Percentiles rank a stretch among this genome's conserved stretches.
phyloP scores from a whole-genome alignment of 257 asterid genomes.

The Solanum stenotomum region DNA sequence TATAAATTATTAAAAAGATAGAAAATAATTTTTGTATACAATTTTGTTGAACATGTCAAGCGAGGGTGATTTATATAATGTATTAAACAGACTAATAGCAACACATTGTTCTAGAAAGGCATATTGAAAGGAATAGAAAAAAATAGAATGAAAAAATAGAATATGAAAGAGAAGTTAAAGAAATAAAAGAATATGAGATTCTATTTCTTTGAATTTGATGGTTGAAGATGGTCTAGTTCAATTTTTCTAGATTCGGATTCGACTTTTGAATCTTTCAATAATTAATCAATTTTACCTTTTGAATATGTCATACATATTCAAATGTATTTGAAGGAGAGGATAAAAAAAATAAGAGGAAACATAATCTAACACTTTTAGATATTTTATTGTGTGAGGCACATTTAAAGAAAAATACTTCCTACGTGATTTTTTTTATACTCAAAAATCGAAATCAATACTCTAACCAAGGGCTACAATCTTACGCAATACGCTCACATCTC shows the following conservation, averaged over 20 bases:
- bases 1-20: not conserved
- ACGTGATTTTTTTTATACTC: not conserved
- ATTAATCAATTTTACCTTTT: not conserved
- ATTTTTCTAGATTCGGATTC: not conserved
- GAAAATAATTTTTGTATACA: not conserved
- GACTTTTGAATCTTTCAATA: not conserved
- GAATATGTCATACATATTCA: not conserved
- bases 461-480: not conserved
- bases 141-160: not conserved
- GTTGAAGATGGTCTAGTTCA: not conserved
- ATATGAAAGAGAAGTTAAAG: not conserved
- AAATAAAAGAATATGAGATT: not conserved
- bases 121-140: not conserved
- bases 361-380: not conserved
- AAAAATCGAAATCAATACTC: not conserved
- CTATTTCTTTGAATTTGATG: not conserved
- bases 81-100: not conserved
- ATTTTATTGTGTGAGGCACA: rapidly evolving
- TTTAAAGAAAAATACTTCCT: no score
- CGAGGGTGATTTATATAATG: not conserved
- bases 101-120: not conserved
- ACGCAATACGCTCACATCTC: not conserved
- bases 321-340: not conserved
- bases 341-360: not conserved
- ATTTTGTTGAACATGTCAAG: not conserved